Base-by-base conservation (phyloP, 2,329 filamentous ascomycete species). In the Chaetomium globosum region DNA sequence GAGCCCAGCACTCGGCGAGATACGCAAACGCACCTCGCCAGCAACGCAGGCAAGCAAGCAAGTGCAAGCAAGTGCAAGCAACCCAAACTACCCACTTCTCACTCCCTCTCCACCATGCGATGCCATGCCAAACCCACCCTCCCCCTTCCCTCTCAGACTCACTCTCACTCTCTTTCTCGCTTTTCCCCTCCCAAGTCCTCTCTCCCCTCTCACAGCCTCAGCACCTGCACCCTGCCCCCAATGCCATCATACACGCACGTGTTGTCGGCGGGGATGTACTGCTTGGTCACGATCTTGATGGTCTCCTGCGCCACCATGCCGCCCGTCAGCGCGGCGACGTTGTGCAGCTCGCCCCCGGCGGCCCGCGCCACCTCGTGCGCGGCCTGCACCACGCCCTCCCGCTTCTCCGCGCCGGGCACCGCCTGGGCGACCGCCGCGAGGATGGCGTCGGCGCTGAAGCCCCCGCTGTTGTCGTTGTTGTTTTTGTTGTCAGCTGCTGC, bases 291-390 rank as follows among this genome's bases (percentile, higher is more conserved):
- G 65, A 94, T 86, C 76, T 99, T 99, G 80, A 99, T 96, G 68
- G 94, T 87, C 79, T 99, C 95, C 78, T 99, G 96, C n/a, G 94
- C 92, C 56, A 96, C 90, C 81, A 99, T 90, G 3, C 95, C 96
- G 33, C 95, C 96, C 1, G 89, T 90, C 63, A 97, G 80, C 30
- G 93, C 89, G 36, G 93, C 90, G 63, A 96, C 91, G 75, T 97
- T 98, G 80, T 99, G 95, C 66, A 99, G 80, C 76, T 99, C 96
- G 61, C 88, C 91, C 31, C 92, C 91, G 56, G 87, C 88, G 43
- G 92, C 90, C 66, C 96, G 87, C 39, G 89, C 86, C 52, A 92
- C 82, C 76, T 93, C 90, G 65, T 87, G 80, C 0, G 87, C 83
- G 16, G 84, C 82, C 70, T 87, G 79, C 28, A 74, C 66, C 30